A percentile compares a stretch with the other conserved stretches of the same genome.
Conservation (phyloP, 2,329 filamentous ascomycete species). For the Exophiala viscosa region DNA sequence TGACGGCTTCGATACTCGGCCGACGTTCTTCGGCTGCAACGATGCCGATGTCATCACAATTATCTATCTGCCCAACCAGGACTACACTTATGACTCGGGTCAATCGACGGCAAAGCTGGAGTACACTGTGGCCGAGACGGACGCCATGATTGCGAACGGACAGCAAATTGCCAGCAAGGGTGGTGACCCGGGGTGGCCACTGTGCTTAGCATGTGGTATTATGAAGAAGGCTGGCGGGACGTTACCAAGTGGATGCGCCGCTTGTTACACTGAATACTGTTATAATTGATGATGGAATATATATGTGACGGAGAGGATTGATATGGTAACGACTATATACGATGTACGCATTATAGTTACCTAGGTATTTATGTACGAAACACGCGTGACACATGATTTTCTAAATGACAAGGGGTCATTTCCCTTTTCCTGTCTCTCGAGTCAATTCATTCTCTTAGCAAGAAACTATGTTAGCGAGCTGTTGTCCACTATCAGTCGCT, state of each 20-base stretch:
- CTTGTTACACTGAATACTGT: slow-evolving; percentile 20
- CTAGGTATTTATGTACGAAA: too few relatives aligned
- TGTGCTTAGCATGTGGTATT: slow-evolving; percentile 25
- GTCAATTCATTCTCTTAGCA: too few relatives aligned
- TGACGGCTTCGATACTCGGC: slow-evolving; percentile 56
- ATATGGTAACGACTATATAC: too few relatives aligned
- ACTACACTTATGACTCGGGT: slow-evolving; percentile 8
- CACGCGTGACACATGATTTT: too few relatives aligned
- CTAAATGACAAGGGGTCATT: too few relatives aligned
- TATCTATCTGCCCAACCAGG: slow-evolving; percentile 44
- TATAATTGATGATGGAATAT: slow-evolving; percentile 1
- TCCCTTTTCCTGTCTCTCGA: too few relatives aligned
- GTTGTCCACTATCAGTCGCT: too few relatives aligned
- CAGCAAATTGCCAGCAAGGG: slow-evolving; percentile 18
- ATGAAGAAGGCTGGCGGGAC: slow-evolving; percentile 17
- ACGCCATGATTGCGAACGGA: slow-evolving; percentile 26
- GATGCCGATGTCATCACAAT: slow-evolving; percentile 32
- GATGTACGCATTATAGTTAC: too few relatives aligned
- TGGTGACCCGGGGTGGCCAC: slow-evolving; percentile 14
- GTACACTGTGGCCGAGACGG: slow-evolving; percentile 10
- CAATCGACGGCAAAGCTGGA: slow-evolving; percentile 12
- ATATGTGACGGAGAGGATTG: too few relatives aligned
- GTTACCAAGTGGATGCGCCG: slow-evolving; percentile 18
- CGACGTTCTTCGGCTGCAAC: slow-evolving; percentile 63
- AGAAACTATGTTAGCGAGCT: too few relatives aligned